These are phyloP conservation scores for Dioscorea cayenensis DNA, from an alignment of 116 monocot species.

Conservation along the genomic window DNA sequence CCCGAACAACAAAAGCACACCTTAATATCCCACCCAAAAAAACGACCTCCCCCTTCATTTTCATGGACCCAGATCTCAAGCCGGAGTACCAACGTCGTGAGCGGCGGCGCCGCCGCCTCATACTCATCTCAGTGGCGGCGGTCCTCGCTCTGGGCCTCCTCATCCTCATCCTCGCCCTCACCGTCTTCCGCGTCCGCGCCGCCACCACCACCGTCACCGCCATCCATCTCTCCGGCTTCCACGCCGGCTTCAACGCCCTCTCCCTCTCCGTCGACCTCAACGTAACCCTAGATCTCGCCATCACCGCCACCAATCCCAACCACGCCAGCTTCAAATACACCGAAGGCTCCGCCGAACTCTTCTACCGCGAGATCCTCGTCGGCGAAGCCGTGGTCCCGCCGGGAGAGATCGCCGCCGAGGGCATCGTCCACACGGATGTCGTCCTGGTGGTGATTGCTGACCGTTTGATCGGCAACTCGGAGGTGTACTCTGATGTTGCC, in stretches of 20 bases:
- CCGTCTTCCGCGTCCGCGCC: constrained; percentile 36
- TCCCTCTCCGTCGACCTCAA: constrained; percentile 48
- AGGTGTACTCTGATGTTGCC: constrained; percentile 38
- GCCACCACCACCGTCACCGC: constrained; percentile 50
- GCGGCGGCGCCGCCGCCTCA: constrained; percentile 8
- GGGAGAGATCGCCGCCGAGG: constrained; percentile 46
- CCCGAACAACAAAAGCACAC: too few relatives aligned
- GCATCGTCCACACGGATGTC: constrained; percentile 33
- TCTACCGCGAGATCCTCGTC: constrained; percentile 43
- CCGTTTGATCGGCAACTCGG: constrained; percentile 26
- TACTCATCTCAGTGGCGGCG: constrained; percentile 6
- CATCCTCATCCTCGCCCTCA: constrained; percentile 37
- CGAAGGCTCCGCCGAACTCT: constrained; percentile 45
- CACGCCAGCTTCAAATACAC: constrained; percentile 55
- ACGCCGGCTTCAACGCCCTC: constrained; percentile 26
- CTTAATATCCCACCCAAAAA: too few relatives aligned
- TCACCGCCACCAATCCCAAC: constrained; percentile 71
- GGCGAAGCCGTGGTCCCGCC: constrained; percentile 67
- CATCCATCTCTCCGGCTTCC: constrained; percentile 33
- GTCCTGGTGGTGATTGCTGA: constrained; percentile 54
- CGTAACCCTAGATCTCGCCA: constrained; percentile 34
- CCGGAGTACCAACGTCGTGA: constrained; percentile 1
- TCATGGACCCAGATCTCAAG: constrained; percentile 22
- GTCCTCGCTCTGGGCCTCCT: constrained; percentile 21
- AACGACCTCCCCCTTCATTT: neutral